Conservation (phyloP, 768 basidiomycete species). For the Cystofilobasidium macerans region DNA sequence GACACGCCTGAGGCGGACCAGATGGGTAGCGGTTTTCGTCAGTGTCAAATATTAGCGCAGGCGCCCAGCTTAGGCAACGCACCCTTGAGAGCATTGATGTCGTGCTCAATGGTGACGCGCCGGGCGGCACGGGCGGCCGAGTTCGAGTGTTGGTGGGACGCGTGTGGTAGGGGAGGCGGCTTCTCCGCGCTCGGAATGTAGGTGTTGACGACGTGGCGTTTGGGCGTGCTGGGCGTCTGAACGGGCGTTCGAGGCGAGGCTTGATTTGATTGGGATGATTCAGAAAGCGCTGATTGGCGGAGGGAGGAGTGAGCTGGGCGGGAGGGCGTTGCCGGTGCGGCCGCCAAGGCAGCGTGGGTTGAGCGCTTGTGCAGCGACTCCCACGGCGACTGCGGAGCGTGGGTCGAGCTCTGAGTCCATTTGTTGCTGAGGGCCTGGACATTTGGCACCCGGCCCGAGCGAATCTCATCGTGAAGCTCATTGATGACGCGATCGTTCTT, state of each 20-base stretch:
- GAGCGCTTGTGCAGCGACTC: neutral
- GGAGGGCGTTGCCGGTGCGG: constrained; percentile 5
- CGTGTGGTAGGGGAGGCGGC: constrained; percentile 23
- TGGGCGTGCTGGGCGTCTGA: neutral
- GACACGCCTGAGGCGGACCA: neutral
- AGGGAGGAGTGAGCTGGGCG: neutral
- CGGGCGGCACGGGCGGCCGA: constrained; percentile 2
- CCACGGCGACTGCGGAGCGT: neutral
- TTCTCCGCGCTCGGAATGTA: constrained; percentile 5
- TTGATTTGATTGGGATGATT: neutral
- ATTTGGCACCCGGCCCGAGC: neutral
- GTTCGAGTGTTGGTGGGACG: constrained; percentile 16
- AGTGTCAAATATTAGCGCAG: neutral
- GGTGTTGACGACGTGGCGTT: neutral
- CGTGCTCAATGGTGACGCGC: constrained; percentile 21
- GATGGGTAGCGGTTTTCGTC: neutral
- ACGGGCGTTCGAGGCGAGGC: neutral
- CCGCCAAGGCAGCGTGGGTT: neutral
- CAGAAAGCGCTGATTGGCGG: neutral
- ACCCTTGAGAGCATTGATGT: constrained; percentile 15
- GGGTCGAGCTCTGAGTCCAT: neutral
- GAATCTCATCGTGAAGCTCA: constrained; percentile 3
- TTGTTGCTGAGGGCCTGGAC: neutral
- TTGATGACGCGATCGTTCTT: constrained; percentile 11
- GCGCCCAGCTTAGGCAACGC: neutral